A percentile compares a stretch with the other conserved stretches of the same genome.
Conservation (phyloP, 1,139 yeast genomes). For the Saccharomycopsis crataegensis region DNA sequence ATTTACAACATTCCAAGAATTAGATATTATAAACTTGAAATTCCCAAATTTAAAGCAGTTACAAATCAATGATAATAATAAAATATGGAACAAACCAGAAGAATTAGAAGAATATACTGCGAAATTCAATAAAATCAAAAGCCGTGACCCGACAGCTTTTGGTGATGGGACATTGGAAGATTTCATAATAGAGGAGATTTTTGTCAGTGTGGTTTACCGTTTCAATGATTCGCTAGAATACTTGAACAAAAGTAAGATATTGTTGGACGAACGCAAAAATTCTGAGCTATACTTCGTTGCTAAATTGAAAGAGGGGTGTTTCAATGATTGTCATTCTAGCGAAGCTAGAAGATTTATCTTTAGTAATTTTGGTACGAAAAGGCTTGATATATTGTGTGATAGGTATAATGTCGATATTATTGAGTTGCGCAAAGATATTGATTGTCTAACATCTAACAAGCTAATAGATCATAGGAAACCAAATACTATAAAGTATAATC, state of each 20-base stretch:
- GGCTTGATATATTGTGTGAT: slow-evolving; percentile 29
- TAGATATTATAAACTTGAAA: slow-evolving; percentile 35
- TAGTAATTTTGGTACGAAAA: slow-evolving; percentile 17
- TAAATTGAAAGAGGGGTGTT: slow-evolving; percentile 34
- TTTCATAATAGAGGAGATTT: slow-evolving; percentile 29
- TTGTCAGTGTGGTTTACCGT: slow-evolving; percentile 3
- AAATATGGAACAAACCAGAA: slow-evolving; percentile 30
- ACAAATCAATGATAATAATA: slow-evolving; percentile 43
- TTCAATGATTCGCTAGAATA: slow-evolving; percentile 25
- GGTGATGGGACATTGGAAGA: slow-evolving; percentile 17
- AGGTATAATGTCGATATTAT: slow-evolving; percentile 21
- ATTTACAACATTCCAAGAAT: slow-evolving; percentile 38
- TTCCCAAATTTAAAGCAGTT: slow-evolving; percentile 39
- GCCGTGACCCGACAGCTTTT: background rate
- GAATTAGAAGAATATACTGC: background rate
- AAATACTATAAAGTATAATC: background rate
- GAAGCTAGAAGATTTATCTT: slow-evolving; percentile 9
- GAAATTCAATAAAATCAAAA: background rate
- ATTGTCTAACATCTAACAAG: background rate
- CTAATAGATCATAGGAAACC: background rate
- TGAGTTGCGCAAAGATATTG: background rate
- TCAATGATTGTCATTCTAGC: slow-evolving; percentile 24
- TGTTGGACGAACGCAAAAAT: slow-evolving; percentile 43
- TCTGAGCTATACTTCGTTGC: slow-evolving; percentile 65
- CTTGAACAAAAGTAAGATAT: slow-evolving; percentile 52